Percentiles rank a stretch among this genome's conserved stretches.
phyloP scores from a whole-genome alignment of 2,329 filamentous ascomycete species.

The Cryphonectria naterciae region DNA sequence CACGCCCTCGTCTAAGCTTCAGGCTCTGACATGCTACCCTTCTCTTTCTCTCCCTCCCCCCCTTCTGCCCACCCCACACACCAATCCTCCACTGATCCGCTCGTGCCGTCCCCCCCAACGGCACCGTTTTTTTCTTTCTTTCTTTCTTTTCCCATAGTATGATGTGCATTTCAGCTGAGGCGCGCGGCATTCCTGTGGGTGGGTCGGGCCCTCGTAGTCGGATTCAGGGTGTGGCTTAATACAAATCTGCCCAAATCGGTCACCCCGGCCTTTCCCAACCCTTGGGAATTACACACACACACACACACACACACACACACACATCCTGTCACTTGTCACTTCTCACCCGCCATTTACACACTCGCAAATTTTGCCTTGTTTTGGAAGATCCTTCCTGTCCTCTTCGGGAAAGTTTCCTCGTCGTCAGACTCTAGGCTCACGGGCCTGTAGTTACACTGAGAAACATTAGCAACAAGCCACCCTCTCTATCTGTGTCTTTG shows the following conservation, averaged over 20 bases:
- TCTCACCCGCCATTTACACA: neutral
- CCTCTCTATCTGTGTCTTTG: neutral
- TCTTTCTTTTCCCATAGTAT: neutral
- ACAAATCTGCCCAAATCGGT: neutral
- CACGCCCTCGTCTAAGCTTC: constrained; percentile 1
- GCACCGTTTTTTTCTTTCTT: neutral
- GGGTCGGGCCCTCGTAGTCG: neutral
- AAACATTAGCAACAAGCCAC: neutral
- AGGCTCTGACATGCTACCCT: constrained; percentile 3
- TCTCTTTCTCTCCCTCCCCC: neutral
- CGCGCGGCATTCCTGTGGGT: neutral
- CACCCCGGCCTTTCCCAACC: neutral
- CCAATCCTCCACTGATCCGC: neutral
- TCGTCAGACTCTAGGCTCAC: neutral
- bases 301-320: neutral
- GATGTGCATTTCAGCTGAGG: neutral
- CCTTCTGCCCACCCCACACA: neutral
- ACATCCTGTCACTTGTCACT: neutral
- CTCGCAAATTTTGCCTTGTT: neutral
- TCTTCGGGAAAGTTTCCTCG: neutral
- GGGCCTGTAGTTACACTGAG: neutral
- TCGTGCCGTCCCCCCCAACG: neutral
- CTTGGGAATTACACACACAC: neutral
- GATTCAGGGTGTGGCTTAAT: neutral
- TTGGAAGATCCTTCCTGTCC: neutral